A percentile compares a stretch with the other conserved stretches of the same genome.
These are phyloP conservation scores for Trichoderma simmonsii DNA, from an alignment of 2,329 filamentous ascomycete species.

Conservation along the genomic window DNA sequence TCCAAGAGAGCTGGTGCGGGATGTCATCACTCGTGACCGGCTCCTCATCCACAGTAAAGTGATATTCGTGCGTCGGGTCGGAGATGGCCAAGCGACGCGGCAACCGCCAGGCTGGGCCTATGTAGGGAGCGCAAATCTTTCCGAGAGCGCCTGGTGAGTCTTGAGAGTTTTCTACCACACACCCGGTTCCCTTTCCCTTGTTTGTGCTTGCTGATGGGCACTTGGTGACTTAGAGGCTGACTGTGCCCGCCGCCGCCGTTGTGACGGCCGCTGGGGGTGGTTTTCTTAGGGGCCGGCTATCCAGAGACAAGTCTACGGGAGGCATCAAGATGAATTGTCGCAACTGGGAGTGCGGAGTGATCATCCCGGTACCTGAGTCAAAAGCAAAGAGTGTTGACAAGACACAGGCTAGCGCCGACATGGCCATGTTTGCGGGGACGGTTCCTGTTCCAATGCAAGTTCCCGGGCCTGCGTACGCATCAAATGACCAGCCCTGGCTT, in stretches of 20 bases:
- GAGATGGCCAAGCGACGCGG: conserved; percentile 5
- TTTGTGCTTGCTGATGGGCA: conserved; percentile 3
- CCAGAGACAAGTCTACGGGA: conserved; percentile 64
- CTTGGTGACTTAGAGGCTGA: conserved; percentile 20
- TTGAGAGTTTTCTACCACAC: background rate
- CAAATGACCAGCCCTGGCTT: conserved; percentile 43
- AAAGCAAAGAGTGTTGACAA: conserved; percentile 19
- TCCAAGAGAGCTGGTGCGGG: conserved; percentile 67
- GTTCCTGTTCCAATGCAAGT: conserved; percentile 63
- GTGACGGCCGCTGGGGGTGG: conserved; percentile 12
- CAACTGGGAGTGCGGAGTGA: conserved; percentile 94
- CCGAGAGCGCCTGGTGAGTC: conserved; percentile 84
- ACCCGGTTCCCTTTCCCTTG: background rate
- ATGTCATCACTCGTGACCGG: conserved; percentile 66
- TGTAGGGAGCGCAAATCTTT: conserved; percentile 86
- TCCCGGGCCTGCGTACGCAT: conserved; percentile 52
- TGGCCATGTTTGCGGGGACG: conserved; percentile 47
- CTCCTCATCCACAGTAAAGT: conserved; percentile 89
- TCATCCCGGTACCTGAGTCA: conserved; percentile 57
- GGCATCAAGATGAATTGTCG: conserved; percentile 74
- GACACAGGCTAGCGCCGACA: conserved; percentile 22
- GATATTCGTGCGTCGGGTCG: conserved; percentile 45
- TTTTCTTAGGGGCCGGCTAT: conserved; percentile 66
- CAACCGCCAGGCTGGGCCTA: conserved; percentile 67
- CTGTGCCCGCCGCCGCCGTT: conserved; percentile 25